A percentile compares a stretch with the other conserved stretches of the same genome.
Evolutionary conservation across 257 asterid genomes (phyloP).

Genomic region (Prunella vulgaris): DNA sequence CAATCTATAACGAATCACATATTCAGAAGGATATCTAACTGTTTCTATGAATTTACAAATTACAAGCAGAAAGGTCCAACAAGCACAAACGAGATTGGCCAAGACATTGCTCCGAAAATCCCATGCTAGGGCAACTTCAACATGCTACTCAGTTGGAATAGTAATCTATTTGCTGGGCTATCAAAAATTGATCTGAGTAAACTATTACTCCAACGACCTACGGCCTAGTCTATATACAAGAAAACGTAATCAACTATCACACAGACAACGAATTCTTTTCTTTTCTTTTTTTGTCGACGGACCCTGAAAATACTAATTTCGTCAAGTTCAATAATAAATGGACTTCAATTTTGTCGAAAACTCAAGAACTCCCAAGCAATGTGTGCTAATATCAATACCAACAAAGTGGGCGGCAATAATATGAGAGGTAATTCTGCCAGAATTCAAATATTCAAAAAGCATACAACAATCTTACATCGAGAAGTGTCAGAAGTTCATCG

Average conservation of each 20-base stretch:
- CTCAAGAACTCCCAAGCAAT: neutral
- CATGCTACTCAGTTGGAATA: neutral
- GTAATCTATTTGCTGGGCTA: neutral
- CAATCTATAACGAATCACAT: neutral
- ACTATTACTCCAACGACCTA: neutral
- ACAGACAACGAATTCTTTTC: neutral
- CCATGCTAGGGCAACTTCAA: neutral
- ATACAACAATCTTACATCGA: slow-evolving; percentile 50
- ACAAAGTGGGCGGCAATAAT: neutral
- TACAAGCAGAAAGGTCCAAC: neutral
- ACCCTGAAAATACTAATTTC: neutral
- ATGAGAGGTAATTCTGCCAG: neutral
- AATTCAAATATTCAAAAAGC: neutral
- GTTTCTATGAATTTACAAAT: neutral
- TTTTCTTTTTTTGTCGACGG: neutral
- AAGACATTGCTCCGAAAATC: neutral
- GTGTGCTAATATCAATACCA: neutral
- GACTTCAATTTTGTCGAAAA: neutral
- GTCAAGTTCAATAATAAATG: slow-evolving; percentile 6
- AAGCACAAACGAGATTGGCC: neutral
- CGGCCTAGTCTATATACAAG: neutral
- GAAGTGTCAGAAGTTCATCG: slow-evolving; percentile 58
- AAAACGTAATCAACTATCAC: neutral
- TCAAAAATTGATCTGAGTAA: neutral
- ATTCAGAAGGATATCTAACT: neutral